Base-by-base conservation (phyloP, 1,284 basidiomycete genomes). In the Marasmius fiardii region DNA sequence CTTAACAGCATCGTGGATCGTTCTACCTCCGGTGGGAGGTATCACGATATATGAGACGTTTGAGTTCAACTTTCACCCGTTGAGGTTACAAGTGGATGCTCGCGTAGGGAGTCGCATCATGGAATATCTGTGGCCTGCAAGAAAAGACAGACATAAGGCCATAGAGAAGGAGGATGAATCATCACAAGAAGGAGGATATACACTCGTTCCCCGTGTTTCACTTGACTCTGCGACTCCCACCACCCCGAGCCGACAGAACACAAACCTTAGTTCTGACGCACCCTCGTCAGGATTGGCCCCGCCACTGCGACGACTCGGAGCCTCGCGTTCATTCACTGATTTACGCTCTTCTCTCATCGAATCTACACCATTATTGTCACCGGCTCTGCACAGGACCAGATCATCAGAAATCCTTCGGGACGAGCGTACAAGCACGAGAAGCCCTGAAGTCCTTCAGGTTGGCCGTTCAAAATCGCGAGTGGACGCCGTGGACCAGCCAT, bases 41-140 rank as follows among this genome's bases (percentile, higher is more conserved):
- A 98, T 99, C 62, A 83, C 88, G 7, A 94, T 98, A 60, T 89
- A 95, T 66, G 88, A 94, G 69, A 78, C 82, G 28, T 93, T 97
- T 64, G 85, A 91, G 60, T 73, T 97, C 47, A 83, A 85, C 45
- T 74, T 97, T 52, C 92, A 97, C 69, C 95, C 95, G 0, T 81
- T 98, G 64, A 86, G 90, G 48, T 77, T 98, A 16, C 92, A 95
- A 64, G 79, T 97, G 50, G 94, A 96, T 71, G 85, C 91, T 43
- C 80, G 80, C 60, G 81, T 97, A 26, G 95, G 94, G 3, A 79
- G 81, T 23, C 81, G 86, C 58, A 88, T 98, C 61, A 87, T 94
- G 82, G 90, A 93, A 67, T 98, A 98, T 69, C 75, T 98, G 45
- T 98, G 85, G 84, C 88, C 88, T 4, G 78, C 80, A 41, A 78